Evolutionary conservation across 2,329 filamentous ascomycete species (phyloP), one percentile per base, ranked within the genome.

Genomic region (Xylaria sp.): DNA sequence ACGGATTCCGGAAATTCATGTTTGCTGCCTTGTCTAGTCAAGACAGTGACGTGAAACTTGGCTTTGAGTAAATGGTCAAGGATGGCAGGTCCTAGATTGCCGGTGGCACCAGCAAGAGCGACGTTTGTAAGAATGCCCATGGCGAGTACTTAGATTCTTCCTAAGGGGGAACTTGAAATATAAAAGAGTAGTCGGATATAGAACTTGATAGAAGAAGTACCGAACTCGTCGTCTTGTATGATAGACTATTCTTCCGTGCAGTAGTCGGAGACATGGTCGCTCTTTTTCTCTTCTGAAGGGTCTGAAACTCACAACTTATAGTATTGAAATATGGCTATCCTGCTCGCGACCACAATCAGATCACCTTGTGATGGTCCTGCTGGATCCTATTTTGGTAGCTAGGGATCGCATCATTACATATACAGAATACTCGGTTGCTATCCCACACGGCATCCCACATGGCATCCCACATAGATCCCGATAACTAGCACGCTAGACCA

Each of bases 1-100:
- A 85, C 79, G 24, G 76, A 72, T 0, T 76, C 30, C 1, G 82
- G 78, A 67, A 79, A 77, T 0, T 72, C 75, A 17, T 78, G 74
- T 11, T 69, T 74, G 12, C 83, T 86, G 34, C 79, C 77, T 17
- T 77, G 70, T 39, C 89, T 87, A 27, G 84, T 85, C 56, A 90
- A 82, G 47, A 88, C 81, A 8, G 86, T 88, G 62, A 89, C 79
- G 64, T 83, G 81, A 79, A 90, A 83, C 30, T 77, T 77, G 32
- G 78, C 78, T 1, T 75, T 68, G 47, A 82, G 70, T 17, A 85
- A 79, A 14, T 78, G 78, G 1, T 78, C 72, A 55, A 82, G 74
- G 2, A 84, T 75, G 30, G 78, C 73, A 4, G 76, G 76, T 65
- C 83, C 83, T 12, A 85, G 76, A 21, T 77, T 80, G 45, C 75